phyloP scores from a whole-genome alignment of 2,329 filamentous ascomycete genomes.

The Exophiala spinifera region DNA sequence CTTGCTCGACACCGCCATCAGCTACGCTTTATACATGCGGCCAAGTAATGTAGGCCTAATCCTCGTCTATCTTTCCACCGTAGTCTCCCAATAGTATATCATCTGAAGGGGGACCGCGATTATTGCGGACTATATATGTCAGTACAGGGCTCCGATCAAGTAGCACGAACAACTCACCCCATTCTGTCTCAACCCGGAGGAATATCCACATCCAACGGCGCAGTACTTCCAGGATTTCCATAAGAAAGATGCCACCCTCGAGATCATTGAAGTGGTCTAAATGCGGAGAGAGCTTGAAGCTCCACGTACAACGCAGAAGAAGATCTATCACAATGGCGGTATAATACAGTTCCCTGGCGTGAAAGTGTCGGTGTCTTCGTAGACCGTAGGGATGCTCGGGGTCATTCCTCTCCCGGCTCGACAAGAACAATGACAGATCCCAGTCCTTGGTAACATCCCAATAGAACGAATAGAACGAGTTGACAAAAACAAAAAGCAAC shows the following conservation, averaged over 20 bases:
- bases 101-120: conserved; percentile 56
- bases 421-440: conserved; percentile 81
- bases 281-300: conserved; percentile 77
- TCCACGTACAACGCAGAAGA: conserved; percentile 83
- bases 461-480: conserved; percentile 95
- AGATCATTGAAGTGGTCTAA: conserved; percentile 81
- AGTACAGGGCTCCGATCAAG: conserved; percentile 23
- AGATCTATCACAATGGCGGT: conserved; percentile 74
- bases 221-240: conserved; percentile 82
- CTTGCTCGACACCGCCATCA: too few relatives aligned
- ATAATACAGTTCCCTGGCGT: conserved; percentile 75
- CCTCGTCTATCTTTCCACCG: conserved; percentile 63
- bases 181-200: conserved; percentile 91
- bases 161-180: conserved; percentile 49
- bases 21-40: too few relatives aligned
- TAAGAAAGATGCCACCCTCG: conserved; percentile 82
- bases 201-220: conserved; percentile 97
- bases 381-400: conserved; percentile 73
- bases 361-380: conserved; percentile 70
- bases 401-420: conserved; percentile 54
- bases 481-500: conserved; percentile 71
- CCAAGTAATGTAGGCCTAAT: conserved; percentile 35
- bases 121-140: conserved; percentile 48
- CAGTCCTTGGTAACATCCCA: conserved; percentile 97
- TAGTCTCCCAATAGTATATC: conserved; percentile 75